Evolutionary conservation across 2,329 filamentous ascomycete genomes (phyloP), one percentile per base, ranked within the genome.

Genomic region (Epichloe hybrida): DNA sequence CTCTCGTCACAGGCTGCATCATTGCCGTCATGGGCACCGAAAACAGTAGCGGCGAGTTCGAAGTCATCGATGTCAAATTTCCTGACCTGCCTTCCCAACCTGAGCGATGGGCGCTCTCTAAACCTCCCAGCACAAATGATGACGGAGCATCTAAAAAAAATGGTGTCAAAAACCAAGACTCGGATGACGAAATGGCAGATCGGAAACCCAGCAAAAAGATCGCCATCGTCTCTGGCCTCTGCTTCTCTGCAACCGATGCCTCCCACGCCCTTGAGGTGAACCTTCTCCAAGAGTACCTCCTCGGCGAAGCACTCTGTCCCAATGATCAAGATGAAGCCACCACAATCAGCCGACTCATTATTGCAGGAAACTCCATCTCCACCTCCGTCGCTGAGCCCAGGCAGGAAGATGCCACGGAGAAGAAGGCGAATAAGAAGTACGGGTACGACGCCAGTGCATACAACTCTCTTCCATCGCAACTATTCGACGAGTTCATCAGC

Each of bases 21-120:
- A 78, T 97, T 41, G 90, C 89, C n/a, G 89, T 90, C 3, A 80
- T 98, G 71, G 93, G 93, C 37, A 95, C 89, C 0, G 93, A 98
- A 64, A 96, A 95, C 60, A 75, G 80, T 49, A 84, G 91, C 67
- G 93, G 93, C 55, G 88, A 95, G 58, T 89, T 98, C 54, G 89
- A 97, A 59, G 85, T 95, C 6, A 76, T 97, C 40, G 91, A 95
- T 66, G 75, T 95, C 57, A 88, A 90, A 62, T 83, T 95, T 42
- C 87, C 93, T 6, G 89, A 96, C 63, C 70, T 98, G 4, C 78
- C 91, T 15, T 80, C 82, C 0, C 93, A 98, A 61, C 84, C 87
- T 12, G 75, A 79, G 47, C 81, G 91, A 34, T 95, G 89, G 88
- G 75, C 84, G 49, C 71, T 84, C 31, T 77, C 83, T 7, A 76